Evolutionary conservation across 768 basidiomycete species (phyloP).

Genomic region (Sarcodon aspratus): DNA sequence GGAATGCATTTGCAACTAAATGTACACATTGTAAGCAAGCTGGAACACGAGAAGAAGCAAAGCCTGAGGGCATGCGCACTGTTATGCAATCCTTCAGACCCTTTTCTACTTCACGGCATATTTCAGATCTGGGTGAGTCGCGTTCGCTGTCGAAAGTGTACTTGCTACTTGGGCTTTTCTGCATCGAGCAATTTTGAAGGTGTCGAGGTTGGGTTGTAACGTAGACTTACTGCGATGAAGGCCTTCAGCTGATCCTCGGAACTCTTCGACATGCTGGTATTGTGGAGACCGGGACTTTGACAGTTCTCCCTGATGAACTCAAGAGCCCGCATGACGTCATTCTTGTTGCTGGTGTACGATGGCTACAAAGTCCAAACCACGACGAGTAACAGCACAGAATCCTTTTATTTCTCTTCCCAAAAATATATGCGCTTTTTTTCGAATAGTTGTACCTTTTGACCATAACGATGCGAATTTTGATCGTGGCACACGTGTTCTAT

Average conservation of each 20-base stretch:
- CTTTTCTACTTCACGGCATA: constrained; percentile 39
- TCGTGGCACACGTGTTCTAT: no score
- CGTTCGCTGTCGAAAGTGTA: constrained; percentile 59
- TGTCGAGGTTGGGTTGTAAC: background rate
- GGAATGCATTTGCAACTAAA: constrained; percentile 50
- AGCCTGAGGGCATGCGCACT: constrained; percentile 24
- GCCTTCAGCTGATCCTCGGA: constrained; percentile 23
- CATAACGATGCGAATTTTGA: no score
- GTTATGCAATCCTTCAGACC: constrained; percentile 41
- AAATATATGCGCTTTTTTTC: no score
- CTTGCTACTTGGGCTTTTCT: constrained; percentile 36
- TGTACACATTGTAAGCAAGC: background rate
- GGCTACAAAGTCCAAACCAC: no score
- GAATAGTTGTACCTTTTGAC: no score
- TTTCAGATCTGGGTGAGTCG: constrained; percentile 41
- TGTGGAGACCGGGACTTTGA: no score
- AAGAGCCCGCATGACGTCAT: no score
- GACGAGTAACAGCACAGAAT: no score
- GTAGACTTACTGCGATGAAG: constrained; percentile 20
- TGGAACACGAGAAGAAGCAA: background rate
- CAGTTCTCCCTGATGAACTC: no score
- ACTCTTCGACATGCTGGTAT: constrained; percentile 4
- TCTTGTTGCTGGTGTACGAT: no score
- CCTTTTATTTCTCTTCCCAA: no score
- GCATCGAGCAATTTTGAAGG: background rate